Evolutionary conservation across 2,329 filamentous ascomycete genomes (phyloP).

Genomic region (Amphichorda felina): DNA sequence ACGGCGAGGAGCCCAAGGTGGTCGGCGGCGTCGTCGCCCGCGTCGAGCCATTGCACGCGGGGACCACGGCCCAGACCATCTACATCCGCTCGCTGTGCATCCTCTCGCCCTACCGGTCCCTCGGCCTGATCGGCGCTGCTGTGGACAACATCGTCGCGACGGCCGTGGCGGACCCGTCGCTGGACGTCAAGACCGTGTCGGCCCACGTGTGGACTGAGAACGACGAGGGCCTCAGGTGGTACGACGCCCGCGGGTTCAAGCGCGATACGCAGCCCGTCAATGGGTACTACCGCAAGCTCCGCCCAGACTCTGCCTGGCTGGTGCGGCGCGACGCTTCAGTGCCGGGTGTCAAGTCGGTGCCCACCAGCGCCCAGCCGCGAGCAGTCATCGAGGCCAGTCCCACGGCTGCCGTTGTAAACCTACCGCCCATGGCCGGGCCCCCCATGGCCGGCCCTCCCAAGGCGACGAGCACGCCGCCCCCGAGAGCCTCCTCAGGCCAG

Average conservation of each 20-base stretch:
- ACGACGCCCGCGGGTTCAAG: conserved; percentile 43
- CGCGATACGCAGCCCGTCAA: conserved; percentile 32
- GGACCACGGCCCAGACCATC: conserved; percentile 18
- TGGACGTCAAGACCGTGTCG: conserved; percentile 34
- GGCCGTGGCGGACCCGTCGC: conserved; percentile 18
- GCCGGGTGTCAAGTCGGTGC: background rate
- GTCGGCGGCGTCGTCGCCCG: conserved; percentile 52
- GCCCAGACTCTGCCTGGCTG: conserved; percentile 50
- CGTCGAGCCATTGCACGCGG: conserved; percentile 30
- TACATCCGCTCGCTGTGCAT: conserved; percentile 56
- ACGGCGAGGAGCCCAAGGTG: conserved; percentile 31
- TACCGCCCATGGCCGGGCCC: conserved; percentile 11
- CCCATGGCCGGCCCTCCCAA: conserved; percentile 3
- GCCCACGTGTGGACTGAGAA: conserved; percentile 61
- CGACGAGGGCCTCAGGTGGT: conserved; percentile 51
- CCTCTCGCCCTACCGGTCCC: conserved; percentile 48
- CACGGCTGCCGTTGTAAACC: conserved; percentile 18
- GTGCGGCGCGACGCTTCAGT: conserved; percentile 31
- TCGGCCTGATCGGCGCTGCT: conserved; percentile 46
- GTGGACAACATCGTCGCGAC: conserved; percentile 38
- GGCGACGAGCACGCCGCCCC: conserved; percentile 11
- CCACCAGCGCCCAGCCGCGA: background rate
- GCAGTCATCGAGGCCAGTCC: conserved; percentile 7
- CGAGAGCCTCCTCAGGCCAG: conserved; percentile 15
- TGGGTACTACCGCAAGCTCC: conserved; percentile 51